Conservation (phyloP, 805 yeast species). For the Candida palmyrensis region DNA sequence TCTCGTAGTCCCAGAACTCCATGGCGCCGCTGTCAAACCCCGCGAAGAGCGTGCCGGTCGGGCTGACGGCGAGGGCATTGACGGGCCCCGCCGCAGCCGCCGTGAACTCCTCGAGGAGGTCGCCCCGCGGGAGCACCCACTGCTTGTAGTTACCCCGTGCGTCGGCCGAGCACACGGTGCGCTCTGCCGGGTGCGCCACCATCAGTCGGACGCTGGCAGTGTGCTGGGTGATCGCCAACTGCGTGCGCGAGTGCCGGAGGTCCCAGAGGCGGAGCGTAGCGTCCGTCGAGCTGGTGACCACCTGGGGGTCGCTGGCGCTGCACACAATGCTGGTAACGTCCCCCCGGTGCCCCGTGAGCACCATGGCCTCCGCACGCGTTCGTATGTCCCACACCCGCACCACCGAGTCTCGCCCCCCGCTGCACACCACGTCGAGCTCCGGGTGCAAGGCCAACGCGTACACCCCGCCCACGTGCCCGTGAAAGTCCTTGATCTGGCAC, state of each 20-base stretch:
- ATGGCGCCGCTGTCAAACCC: conserved; percentile 84
- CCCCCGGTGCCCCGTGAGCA: conserved; percentile 74
- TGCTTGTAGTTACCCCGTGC: conserved; percentile 70
- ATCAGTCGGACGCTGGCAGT: conserved; percentile 74
- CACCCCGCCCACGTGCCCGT: conserved; percentile 91
- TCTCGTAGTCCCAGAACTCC: conserved; percentile 71
- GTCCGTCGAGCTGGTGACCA: conserved; percentile 80
- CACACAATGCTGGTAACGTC: conserved; percentile 68
- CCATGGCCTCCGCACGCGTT: conserved; percentile 67
- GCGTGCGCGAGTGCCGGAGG: conserved; percentile 68
- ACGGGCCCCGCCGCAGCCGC: conserved; percentile 45
- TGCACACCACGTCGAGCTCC: conserved; percentile 71
- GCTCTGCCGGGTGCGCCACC: conserved; percentile 60
- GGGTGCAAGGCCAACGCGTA: conserved; percentile 85
- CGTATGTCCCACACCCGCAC: conserved; percentile 94
- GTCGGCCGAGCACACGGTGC: conserved; percentile 75
- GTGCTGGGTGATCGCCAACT: conserved; percentile 77
- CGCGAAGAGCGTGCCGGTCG: conserved; percentile 60
- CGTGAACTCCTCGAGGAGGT: conserved; percentile 50
- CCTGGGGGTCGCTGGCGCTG: conserved; percentile 77
- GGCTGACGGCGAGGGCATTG: conserved; percentile 64
- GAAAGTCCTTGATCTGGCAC: conserved; percentile 69
- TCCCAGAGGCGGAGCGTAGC: conserved; percentile 90
- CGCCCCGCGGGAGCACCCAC: conserved; percentile 79
- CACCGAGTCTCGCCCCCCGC: conserved; percentile 86